phyloP scores from a whole-genome alignment of 2,329 filamentous ascomycete genomes.

The Paecilomyces niveus region DNA sequence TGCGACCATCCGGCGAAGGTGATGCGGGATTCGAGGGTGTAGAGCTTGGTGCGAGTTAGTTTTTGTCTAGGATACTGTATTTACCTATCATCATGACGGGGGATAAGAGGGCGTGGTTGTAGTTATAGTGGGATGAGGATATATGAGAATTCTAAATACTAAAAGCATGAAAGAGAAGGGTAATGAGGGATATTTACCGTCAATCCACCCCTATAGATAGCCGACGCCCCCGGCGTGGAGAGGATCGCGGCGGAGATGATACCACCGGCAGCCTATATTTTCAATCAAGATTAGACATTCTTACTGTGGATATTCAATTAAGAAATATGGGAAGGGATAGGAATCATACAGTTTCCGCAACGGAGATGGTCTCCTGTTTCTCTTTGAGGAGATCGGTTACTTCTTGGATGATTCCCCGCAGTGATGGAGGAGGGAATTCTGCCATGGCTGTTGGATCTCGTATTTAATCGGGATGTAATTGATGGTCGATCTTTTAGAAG shows the following conservation, averaged over 20 bases:
- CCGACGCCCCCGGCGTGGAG: slow-evolving; percentile 51
- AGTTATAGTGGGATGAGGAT: neutral
- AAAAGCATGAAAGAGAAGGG: neutral
- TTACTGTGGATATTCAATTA: neutral
- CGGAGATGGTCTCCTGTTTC: slow-evolving; percentile 50
- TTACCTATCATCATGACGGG: too few species aligned
- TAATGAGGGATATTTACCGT: slow-evolving; percentile 31
- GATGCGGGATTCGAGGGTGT: slow-evolving; percentile 52
- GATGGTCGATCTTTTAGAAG: too few species aligned
- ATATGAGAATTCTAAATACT: neutral
- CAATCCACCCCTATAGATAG: slow-evolving; percentile 55
- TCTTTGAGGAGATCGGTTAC: slow-evolving; percentile 48
- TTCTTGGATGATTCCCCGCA: slow-evolving; percentile 41
- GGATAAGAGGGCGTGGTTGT: neutral
- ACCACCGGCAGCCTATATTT: slow-evolving; percentile 50
- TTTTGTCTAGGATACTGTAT: too few species aligned
- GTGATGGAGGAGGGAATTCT: slow-evolving; percentile 23
- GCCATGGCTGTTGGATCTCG: slow-evolving; percentile 9
- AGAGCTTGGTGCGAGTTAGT: slow-evolving; percentile 30
- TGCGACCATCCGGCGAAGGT: slow-evolving; percentile 57
- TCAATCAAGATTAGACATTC: neutral
- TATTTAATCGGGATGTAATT: too few species aligned
- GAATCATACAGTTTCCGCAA: slow-evolving; percentile 51
- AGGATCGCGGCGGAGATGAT: slow-evolving; percentile 55
- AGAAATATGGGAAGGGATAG: neutral